Evolutionary conservation across 2,329 filamentous ascomycete species (phyloP), one percentile per base, ranked within the genome.

Genomic region (Microsporum canis): DNA sequence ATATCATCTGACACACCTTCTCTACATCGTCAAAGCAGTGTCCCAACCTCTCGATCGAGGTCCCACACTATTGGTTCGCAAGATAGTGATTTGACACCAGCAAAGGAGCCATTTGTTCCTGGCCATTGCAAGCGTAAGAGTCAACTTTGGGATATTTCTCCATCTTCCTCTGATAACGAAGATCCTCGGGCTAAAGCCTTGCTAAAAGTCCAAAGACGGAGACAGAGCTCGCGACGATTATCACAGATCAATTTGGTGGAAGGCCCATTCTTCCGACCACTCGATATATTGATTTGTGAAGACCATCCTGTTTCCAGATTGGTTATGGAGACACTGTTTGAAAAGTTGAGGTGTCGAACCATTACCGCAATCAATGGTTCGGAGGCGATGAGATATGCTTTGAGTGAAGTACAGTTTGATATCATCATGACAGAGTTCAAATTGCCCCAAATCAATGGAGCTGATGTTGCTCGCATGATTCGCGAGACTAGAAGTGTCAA

Each of bases 371-470:
- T 87, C 2, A 96, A 91, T 67, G 94, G 94, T 0, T 87, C 89
- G 0, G 94, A 99, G 71, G 94, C 92, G 8, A 87, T 96, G 68
- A 85, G 92, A 27, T 96, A 94, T 74, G 91, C 94, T 33, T 89
- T 95, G 80, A 92, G 92, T 70, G 92, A 97, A 71, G 92, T 99
- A 71, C 95, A 97, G 70, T 99, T 97, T 70, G 94, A 99, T 74
- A 90, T 96, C 68, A 96, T 99, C 71, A 94, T 99, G 79, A 92
- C 96, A 74, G 94, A 99, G 75, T 96, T 91, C 77, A 95, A 92
- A 72, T 79, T 99, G 53, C 92, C 94, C 7, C 90, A 95, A 70
- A 91, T 97, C 70, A 97, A 91, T 68, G 94, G 94, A 29, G 88
- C 90, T 10, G 94, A 99, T 71, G 89, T 99, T 61, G 92, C 94